Base-by-base conservation (phyloP, 108 stramenopile species). In the Conticribra guillardii region DNA sequence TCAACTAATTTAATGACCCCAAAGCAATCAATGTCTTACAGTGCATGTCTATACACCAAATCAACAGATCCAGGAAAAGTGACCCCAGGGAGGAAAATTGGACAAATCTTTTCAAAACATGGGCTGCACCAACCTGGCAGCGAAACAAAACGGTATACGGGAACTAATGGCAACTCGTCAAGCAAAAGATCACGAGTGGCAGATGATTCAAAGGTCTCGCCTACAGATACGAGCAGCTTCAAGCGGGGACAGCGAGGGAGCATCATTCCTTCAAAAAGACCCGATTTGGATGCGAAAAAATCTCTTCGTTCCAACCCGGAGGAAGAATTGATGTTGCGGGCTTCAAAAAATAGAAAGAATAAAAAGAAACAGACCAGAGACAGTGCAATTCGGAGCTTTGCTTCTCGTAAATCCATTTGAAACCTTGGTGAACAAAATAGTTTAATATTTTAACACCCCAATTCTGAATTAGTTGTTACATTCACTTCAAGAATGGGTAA, bases 341-440 rank as follows among this genome's bases (percentile, higher is more conserved):
- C 55, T 3, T 50, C 63, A 63, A 81, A 81, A 26, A 76, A 76
- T 32, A 64, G 75, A 49, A 81, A 60, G 51, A 81, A 76, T 23
- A 81, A 81, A 46, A 77, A 77, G 51, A 73, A 77, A 64, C 81
- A 78, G 50, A 52, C 28, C 33, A 71, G 69, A 44, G 70, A 76
- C 31, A 55, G 51, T 21, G 69, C 74, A 45, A 34, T 77, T 11
- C 22, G 45, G 28, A 47, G n/a, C 28, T 77, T 64, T 70, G 56
- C 55, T 0, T 59, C 58, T 11, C 32, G 58, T 31, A 17, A 59
- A 23, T 59, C 58, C 23, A 22, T 59, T 59, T 59, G 37, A 59
- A n/a, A 31, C 33, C 17, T n/a, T 22, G 22, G 22, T n/a, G n/a
- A 65, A 32, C 21, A 53, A 27, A 65, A 53, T 51, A 14, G 11